phyloP scores from a whole-genome alignment of 2,329 filamentous ascomycete genomes.

The Ceratocystis eucalypticola region DNA sequence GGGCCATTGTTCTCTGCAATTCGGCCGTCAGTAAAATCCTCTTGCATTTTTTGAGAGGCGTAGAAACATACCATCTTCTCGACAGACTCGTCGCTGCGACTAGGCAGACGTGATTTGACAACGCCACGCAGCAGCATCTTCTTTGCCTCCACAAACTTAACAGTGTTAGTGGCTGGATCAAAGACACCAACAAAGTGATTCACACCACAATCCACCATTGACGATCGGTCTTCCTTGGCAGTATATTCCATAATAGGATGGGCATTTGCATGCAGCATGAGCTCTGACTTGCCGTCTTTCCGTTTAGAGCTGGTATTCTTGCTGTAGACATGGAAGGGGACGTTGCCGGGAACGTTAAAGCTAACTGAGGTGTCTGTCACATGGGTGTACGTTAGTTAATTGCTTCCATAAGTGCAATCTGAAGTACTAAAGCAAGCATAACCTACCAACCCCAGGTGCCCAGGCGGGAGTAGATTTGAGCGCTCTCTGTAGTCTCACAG shows the following conservation, averaged over 20 bases:
- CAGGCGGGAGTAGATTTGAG: constrained; percentile 9
- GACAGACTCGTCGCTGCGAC: constrained; percentile 31
- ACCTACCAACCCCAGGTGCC: constrained; percentile 17
- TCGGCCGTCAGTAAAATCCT: constrained; percentile 21
- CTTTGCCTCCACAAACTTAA: constrained; percentile 49
- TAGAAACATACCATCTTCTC: constrained; percentile 20
- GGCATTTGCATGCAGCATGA: constrained; percentile 44
- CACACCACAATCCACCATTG: constrained; percentile 29
- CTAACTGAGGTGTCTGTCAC: constrained; percentile 27
- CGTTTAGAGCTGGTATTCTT: constrained; percentile 26
- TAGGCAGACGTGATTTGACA: constrained; percentile 42
- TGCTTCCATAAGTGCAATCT: neutral
- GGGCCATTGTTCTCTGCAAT: constrained; percentile 42
- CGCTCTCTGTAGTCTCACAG: constrained; percentile 31
- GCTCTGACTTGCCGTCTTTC: constrained; percentile 32
- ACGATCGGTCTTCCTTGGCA: constrained; percentile 30
- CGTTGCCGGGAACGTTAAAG: constrained; percentile 27
- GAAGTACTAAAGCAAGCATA: neutral
- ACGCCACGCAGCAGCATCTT: constrained; percentile 48
- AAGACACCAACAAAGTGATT: constrained; percentile 54
- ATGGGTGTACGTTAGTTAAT: constrained; percentile 7
- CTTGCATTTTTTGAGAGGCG: neutral
- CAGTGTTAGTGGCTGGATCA: constrained; percentile 44
- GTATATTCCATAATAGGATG: constrained; percentile 48
- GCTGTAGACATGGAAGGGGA: constrained; percentile 38